Evolutionary conservation across 176 grass and related monocot species (phyloP).

Genomic region (Juncus effusus): DNA sequence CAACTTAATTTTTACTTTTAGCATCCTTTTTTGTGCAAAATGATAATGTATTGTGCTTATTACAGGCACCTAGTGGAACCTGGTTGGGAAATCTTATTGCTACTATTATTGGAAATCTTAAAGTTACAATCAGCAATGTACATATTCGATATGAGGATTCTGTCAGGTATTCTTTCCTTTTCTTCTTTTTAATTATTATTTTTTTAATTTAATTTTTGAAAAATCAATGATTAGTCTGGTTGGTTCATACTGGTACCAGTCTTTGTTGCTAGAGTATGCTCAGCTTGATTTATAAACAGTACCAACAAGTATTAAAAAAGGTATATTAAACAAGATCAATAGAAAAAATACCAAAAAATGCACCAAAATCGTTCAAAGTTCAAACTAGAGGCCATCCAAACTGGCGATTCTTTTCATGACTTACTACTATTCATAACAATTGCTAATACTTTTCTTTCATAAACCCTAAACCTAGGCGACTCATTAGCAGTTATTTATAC

Average conservation of each 20-base stretch:
- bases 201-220: slow-evolving; percentile 29
- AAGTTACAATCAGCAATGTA: slow-evolving; percentile 96
- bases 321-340: no score
- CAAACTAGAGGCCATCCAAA: no score
- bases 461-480: no score
- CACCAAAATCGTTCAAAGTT: no score
- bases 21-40: background rate
- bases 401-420: no score
- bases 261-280: slow-evolving; percentile 2
- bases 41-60: background rate
- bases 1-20: background rate
- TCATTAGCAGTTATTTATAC: no score
- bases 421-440: no score
- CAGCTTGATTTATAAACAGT: background rate
- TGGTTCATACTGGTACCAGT: background rate
- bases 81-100: slow-evolving; percentile 86
- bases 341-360: no score
- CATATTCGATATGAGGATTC: slow-evolving; percentile 99
- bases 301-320: background rate
- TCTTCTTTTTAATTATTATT: slow-evolving; percentile 21
- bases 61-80: slow-evolving; percentile 60
- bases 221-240: background rate
- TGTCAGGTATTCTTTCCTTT: slow-evolving; percentile 51
- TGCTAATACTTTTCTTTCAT: no score
- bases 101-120: slow-evolving; percentile 95